phyloP scores from a whole-genome alignment of 2,329 filamentous ascomycete genomes.

The Colletotrichum karsti region DNA sequence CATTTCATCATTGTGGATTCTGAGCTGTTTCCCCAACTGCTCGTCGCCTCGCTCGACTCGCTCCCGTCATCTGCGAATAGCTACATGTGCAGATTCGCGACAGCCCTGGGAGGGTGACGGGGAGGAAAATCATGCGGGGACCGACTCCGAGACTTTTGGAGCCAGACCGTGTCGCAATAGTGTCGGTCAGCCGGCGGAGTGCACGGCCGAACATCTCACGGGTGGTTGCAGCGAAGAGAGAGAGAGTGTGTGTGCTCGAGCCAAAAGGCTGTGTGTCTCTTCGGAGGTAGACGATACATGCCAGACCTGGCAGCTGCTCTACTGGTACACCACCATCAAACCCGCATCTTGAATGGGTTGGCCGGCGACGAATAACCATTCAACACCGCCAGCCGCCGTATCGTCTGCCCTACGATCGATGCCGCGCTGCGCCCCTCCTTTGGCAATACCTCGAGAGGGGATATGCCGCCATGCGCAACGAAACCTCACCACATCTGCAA shows the following conservation, averaged over 20 bases:
- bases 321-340: no score
- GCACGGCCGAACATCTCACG: slow-evolving; percentile 22
- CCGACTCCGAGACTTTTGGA: not conserved
- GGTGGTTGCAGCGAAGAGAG: slow-evolving; percentile 19
- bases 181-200: slow-evolving; percentile 26
- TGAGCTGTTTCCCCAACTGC: not conserved
- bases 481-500: slow-evolving; percentile 9
- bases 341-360: no score
- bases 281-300: slow-evolving; percentile 20
- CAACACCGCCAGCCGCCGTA: slow-evolving; percentile 11
- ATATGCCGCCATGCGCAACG: slow-evolving; percentile 6
- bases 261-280: not conserved
- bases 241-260: slow-evolving; percentile 1
- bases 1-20: slow-evolving; percentile 26
- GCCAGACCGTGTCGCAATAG: slow-evolving; percentile 1
- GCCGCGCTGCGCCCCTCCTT: slow-evolving; percentile 14
- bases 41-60: slow-evolving; percentile 20
- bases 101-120: not conserved
- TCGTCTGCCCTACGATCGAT: slow-evolving; percentile 35
- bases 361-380: not conserved
- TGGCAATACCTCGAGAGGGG: not conserved
- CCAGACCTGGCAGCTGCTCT: no score
- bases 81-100: slow-evolving; percentile 15
- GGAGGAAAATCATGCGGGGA: not conserved
- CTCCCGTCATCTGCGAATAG: slow-evolving; percentile 22